These are phyloP conservation scores for Cylindricascospora bacillispora DNA, from an alignment of 1,139 yeast species.

Conservation along the genomic window DNA sequence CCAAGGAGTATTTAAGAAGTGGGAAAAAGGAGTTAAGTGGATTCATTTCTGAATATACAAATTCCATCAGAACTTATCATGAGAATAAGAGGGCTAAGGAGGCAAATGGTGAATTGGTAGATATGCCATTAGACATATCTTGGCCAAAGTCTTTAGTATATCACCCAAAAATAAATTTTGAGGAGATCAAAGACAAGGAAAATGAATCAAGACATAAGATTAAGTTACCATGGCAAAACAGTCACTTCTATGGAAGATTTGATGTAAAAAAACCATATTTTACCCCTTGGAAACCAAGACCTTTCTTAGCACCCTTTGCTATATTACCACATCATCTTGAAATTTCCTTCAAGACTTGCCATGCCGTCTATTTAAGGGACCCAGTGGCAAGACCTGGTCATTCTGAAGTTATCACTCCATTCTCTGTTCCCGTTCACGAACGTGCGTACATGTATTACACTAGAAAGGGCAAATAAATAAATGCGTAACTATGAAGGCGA, in stretches of 20 bases:
- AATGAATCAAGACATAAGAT: constrained; percentile 31
- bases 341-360: constrained; percentile 80
- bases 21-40: constrained; percentile 15
- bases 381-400: constrained; percentile 97
- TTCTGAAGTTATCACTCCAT: constrained; percentile 90
- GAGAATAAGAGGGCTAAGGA: background rate
- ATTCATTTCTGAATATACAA: constrained; percentile 15
- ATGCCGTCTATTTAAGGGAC: constrained; percentile 88
- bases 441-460: constrained; percentile 93
- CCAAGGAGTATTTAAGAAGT: constrained; percentile 14
- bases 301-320: constrained; percentile 85
- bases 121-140: constrained; percentile 37
- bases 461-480: constrained; percentile 49
- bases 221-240: constrained; percentile 61
- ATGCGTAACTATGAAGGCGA: background rate
- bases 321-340: constrained; percentile 87
- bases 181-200: constrained; percentile 45
- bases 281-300: constrained; percentile 95
- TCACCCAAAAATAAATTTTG: constrained; percentile 40
- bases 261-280: constrained; percentile 72
- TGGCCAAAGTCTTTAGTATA: constrained; percentile 44
- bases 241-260: constrained; percentile 59
- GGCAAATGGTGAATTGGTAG: constrained; percentile 3
- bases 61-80: constrained; percentile 15
- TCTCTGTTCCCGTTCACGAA: constrained; percentile 72